These are phyloP conservation scores for sweet orange (Citrus sinensis) DNA, from an alignment of 345 rosid species.

Conservation along the genomic window DVS_A1.0 CM039169.1:33869501-33870000, in stretches of 20 bases:
- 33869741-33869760: background rate
- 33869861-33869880: background rate
- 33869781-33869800: background rate
- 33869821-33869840: background rate
- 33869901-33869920: too few relatives aligned
- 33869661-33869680: background rate
- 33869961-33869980: background rate
- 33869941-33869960: background rate
- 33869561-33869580: constrained; percentile 40
- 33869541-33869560: constrained; percentile 57
- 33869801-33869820: background rate
- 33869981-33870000: background rate
- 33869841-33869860: background rate
- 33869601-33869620: background rate
- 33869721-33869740: background rate
- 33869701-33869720: background rate
- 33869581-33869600: background rate
- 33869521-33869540: constrained; percentile 37
- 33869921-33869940: background rate
- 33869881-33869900: background rate
- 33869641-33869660: background rate
- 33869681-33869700: background rate
- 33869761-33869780: background rate
- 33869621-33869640: background rate
- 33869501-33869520: constrained; percentile 55